phyloP scores from a whole-genome alignment of 108 stramenopile species.

The Cylindrotheca fusiformis region DNA sequence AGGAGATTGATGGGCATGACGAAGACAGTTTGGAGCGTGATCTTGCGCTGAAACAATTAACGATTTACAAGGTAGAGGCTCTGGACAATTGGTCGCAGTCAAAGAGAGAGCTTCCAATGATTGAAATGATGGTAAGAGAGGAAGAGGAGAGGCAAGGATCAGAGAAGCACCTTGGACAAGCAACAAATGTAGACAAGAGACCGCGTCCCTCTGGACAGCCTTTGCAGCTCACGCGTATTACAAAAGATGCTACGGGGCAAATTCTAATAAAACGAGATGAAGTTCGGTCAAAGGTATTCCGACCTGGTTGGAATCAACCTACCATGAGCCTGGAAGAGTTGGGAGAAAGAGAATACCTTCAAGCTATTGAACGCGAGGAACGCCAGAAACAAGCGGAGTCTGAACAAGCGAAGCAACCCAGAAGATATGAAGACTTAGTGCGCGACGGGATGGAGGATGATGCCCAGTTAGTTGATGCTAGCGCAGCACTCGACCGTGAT shows the following conservation, averaged over 20 bases:
- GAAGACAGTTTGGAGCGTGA: slow-evolving; percentile 60
- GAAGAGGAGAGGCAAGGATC: slow-evolving; percentile 27
- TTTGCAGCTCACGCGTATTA: slow-evolving; percentile 77
- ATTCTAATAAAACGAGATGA: slow-evolving; percentile 68
- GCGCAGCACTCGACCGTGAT: slow-evolving; percentile 82
- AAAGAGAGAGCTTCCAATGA: slow-evolving; percentile 63
- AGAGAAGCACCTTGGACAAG: slow-evolving; percentile 15
- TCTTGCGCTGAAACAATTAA: slow-evolving; percentile 43
- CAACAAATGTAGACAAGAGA: slow-evolving; percentile 10
- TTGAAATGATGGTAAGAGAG: slow-evolving; percentile 55
- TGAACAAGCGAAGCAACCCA: slow-evolving; percentile 36
- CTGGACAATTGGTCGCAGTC: slow-evolving; percentile 65
- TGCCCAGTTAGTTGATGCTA: slow-evolving; percentile 75
- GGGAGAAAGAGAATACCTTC: slow-evolving; percentile 80
- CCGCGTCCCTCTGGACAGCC: slow-evolving; percentile 23
- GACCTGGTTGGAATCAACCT: slow-evolving; percentile 91
- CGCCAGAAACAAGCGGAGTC: slow-evolving; percentile 72
- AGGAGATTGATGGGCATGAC: slow-evolving; percentile 73
- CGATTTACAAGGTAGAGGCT: slow-evolving; percentile 45
- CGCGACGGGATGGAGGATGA: slow-evolving; percentile 92
- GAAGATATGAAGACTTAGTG: slow-evolving; percentile 87
- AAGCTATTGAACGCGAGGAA: slow-evolving; percentile 75
- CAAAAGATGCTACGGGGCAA: slow-evolving; percentile 65
- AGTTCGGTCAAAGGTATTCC: slow-evolving; percentile 85
- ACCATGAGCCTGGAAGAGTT: slow-evolving; percentile 95